Base-by-base conservation (phyloP, 345 rosid genomes). In the Psidium guajava region DNA sequence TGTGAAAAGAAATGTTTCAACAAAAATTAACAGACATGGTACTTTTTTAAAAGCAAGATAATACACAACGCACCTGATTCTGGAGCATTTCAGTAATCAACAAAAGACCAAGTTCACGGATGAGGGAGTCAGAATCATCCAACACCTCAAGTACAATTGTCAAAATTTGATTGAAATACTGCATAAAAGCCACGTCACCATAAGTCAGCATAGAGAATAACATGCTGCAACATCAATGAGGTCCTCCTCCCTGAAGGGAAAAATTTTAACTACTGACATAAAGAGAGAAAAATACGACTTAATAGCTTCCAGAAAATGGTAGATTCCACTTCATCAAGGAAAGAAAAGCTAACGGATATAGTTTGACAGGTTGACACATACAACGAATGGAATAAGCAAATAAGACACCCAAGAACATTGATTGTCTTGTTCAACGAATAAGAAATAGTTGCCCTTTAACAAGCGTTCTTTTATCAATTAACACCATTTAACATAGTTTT, bases 121-220 rank as follows among this genome's bases (percentile, higher is more conserved):
- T 87, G 47, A 91, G 86, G 54, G 92, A 86, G 85, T 92, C 94
- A 58, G 90, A 73, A 87, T 90, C 91, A 85, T 92, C 95, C 89
- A 93, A 58, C 84, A 86, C 87, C 87, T 92, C 92, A 82, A 93
- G 90, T 59, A 91, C 91, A 85, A 86, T 87, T 58, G 90, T 89
- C 85, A 92, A 80, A 85, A 91, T 90, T 87, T 91, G 93, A 86
- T 91, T 93, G 89, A 93, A 93, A 86, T 89, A 89, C 95, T 93
- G 94, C 88, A 91, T 74, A 86, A 11, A 69, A 85, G 28, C 44
- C 64, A 36, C 16, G 44, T 44, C 55, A 52, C 18, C 3, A 9
- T 54, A 53, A 54, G 84, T 54, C 58, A 82, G 15, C 58, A 82
- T 54, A 21, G n/a, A 53, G 56, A 21, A 42, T n/a, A n/a, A 28